phyloP scores from a whole-genome alignment of 2,329 filamentous ascomycete species.

The Sclerotinia spermophila region DNA sequence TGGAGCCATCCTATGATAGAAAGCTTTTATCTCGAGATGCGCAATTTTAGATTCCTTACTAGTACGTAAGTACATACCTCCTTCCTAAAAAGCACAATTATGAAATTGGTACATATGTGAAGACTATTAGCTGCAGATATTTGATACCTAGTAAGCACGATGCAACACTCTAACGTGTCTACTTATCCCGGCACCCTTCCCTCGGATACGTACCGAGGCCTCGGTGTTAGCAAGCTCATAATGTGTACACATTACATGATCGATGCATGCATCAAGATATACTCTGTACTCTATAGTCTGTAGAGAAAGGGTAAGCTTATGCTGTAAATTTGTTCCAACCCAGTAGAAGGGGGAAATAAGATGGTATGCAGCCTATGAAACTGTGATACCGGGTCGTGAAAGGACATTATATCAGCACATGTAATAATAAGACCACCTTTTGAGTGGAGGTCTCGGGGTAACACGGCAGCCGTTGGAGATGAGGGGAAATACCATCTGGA shows the following conservation, averaged over 20 bases:
- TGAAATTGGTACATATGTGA: neutral
- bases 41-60: neutral
- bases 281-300: neutral
- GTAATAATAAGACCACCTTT: slow-evolving; percentile 10
- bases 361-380: slow-evolving; percentile 15
- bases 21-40: neutral
- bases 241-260: slow-evolving; percentile 8
- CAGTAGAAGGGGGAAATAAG: neutral
- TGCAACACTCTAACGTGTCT: neutral
- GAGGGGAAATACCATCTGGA: slow-evolving; percentile 10
- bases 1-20: too few relatives aligned
- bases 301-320: slow-evolving; percentile 3
- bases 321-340: neutral
- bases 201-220: slow-evolving; percentile 18
- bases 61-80: neutral
- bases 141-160: slow-evolving; percentile 5
- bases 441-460: slow-evolving; percentile 1
- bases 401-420: slow-evolving; percentile 1
- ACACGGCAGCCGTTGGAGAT: slow-evolving; percentile 19
- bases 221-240: slow-evolving; percentile 7
- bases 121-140: neutral
- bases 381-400: slow-evolving; percentile 8
- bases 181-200: slow-evolving; percentile 8
- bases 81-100: neutral
- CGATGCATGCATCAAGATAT: slow-evolving; percentile 8